A percentile compares a stretch with the other conserved stretches of the same genome.
These are phyloP conservation scores for Lepraria neglecta DNA, from an alignment of 495 filamentous ascomycete species.

Conservation along the genomic window DNA sequence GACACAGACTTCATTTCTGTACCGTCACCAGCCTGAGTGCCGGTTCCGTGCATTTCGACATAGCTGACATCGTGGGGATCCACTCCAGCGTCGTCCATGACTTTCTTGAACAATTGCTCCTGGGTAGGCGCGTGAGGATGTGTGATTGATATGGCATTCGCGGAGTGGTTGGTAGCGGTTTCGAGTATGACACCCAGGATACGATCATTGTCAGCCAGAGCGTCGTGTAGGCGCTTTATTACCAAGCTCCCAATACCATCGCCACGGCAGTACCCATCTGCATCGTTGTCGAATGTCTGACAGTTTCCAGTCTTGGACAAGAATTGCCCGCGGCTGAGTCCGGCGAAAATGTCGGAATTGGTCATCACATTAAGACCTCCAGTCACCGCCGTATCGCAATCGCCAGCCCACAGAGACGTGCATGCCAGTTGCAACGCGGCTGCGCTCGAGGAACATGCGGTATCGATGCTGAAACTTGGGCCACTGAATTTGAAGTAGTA, in stretches of 20 bases:
- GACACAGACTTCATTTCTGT: slow-evolving; percentile 74
- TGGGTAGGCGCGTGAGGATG: slow-evolving; percentile 72
- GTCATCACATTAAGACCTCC: slow-evolving; percentile 78
- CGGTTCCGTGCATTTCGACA: slow-evolving; percentile 87
- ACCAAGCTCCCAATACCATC: slow-evolving; percentile 69
- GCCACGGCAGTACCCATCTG: slow-evolving; percentile 75
- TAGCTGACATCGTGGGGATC: slow-evolving; percentile 72
- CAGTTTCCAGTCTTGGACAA: slow-evolving; percentile 68
- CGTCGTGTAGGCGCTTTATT: slow-evolving; percentile 74
- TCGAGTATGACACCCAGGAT: slow-evolving; percentile 66
- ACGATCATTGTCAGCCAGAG: slow-evolving; percentile 66
- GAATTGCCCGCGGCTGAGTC: slow-evolving; percentile 78
- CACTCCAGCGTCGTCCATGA: slow-evolving; percentile 62
- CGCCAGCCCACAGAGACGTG: slow-evolving; percentile 70
- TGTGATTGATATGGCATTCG: slow-evolving; percentile 76
- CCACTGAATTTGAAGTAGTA: slow-evolving; percentile 85
- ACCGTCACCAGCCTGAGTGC: slow-evolving; percentile 75
- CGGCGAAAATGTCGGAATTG: slow-evolving; percentile 79
- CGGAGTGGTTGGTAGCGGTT: slow-evolving; percentile 70
- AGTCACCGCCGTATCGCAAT: slow-evolving; percentile 78
- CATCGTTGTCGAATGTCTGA: slow-evolving; percentile 73
- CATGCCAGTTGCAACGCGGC: slow-evolving; percentile 81
- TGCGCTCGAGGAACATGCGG: slow-evolving; percentile 81
- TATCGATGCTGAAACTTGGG: slow-evolving; percentile 80
- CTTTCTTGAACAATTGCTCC: slow-evolving; percentile 58